phyloP scores from a whole-genome alignment of 1,284 basidiomycete species.

The Puccinia triticina region DNA sequence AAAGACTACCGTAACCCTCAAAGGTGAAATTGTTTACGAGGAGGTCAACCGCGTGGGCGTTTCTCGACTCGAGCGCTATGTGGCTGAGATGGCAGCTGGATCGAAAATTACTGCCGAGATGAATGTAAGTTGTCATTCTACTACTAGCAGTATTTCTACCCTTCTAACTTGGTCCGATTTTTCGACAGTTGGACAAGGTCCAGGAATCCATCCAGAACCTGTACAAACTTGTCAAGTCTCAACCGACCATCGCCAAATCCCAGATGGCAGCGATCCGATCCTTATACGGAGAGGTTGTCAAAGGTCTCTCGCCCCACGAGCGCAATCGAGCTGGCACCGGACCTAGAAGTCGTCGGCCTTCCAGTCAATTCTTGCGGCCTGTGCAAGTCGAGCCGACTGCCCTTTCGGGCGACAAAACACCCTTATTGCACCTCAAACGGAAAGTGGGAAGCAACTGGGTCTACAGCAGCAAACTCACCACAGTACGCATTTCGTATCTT shows the following conservation, averaged over 20 bases:
- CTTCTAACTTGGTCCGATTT: neutral
- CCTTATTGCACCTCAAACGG: constrained; percentile 92
- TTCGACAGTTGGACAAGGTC: constrained; percentile 75
- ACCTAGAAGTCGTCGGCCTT: constrained; percentile 76
- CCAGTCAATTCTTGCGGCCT: constrained; percentile 90
- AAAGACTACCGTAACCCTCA: constrained; percentile 85
- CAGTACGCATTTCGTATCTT: constrained; percentile 39
- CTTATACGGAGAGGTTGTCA: constrained; percentile 91
- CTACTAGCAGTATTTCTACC: neutral
- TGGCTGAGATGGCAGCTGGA: constrained; percentile 87
- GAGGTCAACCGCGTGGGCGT: constrained; percentile 94
- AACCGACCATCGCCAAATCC: constrained; percentile 92
- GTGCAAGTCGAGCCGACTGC: constrained; percentile 72
- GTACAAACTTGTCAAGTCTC: constrained; percentile 94
- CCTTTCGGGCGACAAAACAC: constrained; percentile 84
- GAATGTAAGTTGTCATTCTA: constrained; percentile 29
- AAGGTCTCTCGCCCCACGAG: constrained; percentile 55
- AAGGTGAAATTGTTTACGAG: constrained; percentile 91
- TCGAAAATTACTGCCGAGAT: constrained; percentile 75
- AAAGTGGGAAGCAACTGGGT: constrained; percentile 96
- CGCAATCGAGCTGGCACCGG: constrained; percentile 54
- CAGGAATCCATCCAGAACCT: constrained; percentile 93
- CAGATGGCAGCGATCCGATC: constrained; percentile 98
- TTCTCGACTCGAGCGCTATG: constrained; percentile 92
- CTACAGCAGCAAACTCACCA: constrained; percentile 91